Evolutionary conservation across 176 grass and related monocot genomes (phyloP), one percentile per base, ranked within the genome.

Genomic region (Zea luxurians): DNA sequence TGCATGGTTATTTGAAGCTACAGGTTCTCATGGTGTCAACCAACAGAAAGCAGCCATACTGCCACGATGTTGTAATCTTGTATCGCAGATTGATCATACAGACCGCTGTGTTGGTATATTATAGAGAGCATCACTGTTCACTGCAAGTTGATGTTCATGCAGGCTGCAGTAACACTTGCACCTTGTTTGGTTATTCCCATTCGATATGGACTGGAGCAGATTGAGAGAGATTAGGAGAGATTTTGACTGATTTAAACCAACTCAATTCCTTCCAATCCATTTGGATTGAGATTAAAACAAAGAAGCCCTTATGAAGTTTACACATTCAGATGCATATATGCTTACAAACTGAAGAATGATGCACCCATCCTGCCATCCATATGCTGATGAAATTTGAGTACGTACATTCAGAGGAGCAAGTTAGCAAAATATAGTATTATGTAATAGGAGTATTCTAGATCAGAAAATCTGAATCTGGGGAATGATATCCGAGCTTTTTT

Each of bases 1-100:
- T 58, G 18, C 64, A 58, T n/a, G 37, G 69, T 44, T 17, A 65
- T 53, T 27, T 36, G 44, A 48, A 50, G 53, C 50, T 76, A 69
- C 64, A 69, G 11, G 37, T 62, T 84, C 4, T 13, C 13, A 60
- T 65, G 62, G 15, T 40, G 38, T 16, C n/a, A 53, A 61, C 27
- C 37, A 7, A 45, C 21, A 37, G 36, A 48, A 66, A 10, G 66
- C 57, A 40, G 18, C 58, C 58, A 61, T 61, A 61, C 58, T 61
- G 35, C 18, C 55, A 76, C 13, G 3, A 3, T 41, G 34, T 54
- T 53, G 53, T 59, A 61, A 44, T 61, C 20, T 27, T 10, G 8
- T 55, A 59, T 5, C 10, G 1, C 38, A 8, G 37, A 60, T 58
- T 1, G 6, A 60, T 20, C 34, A 61, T 61, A 61, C 10, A 62